Evolutionary conservation across 2,329 filamentous ascomycete species (phyloP).

Genomic region (Ascocoryne sarcoides): DNA sequence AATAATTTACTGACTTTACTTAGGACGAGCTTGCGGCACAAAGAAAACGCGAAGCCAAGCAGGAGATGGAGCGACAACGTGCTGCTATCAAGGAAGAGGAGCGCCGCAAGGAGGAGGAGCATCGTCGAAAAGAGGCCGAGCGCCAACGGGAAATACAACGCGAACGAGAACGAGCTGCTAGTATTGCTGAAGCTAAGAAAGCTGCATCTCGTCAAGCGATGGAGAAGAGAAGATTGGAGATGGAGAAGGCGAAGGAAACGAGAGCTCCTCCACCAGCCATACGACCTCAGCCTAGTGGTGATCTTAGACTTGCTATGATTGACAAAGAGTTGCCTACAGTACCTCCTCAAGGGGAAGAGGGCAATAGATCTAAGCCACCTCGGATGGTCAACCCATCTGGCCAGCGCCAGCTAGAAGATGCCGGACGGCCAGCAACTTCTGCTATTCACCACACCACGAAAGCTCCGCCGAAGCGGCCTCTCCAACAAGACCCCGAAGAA

Average conservation of each 20-base stretch:
- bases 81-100: conserved; percentile 58
- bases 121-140: conserved; percentile 52
- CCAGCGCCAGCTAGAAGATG: conserved; percentile 48
- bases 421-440: conserved; percentile 51
- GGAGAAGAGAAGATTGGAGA: conserved; percentile 39
- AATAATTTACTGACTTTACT: neutral
- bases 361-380: conserved; percentile 30
- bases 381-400: conserved; percentile 46
- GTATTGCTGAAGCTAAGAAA: conserved; percentile 55
- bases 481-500: conserved; percentile 56
- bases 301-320: conserved; percentile 12
- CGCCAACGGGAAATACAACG: conserved; percentile 35
- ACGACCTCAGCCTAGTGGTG: conserved; percentile 41
- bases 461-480: conserved; percentile 63
- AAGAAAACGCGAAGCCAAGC: conserved; percentile 72
- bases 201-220: conserved; percentile 50
- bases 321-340: conserved; percentile 27
- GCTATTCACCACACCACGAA: conserved; percentile 56
- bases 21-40: conserved; percentile 71
- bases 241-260: conserved; percentile 58
- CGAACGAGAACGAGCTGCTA: conserved; percentile 29
- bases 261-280: conserved; percentile 52
- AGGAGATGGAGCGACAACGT: conserved; percentile 70
- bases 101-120: conserved; percentile 49
- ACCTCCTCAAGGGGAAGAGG: conserved; percentile 21